phyloP scores from a whole-genome alignment of 352 stramenopile species.

The Phytophthora uliginosa region DNA sequence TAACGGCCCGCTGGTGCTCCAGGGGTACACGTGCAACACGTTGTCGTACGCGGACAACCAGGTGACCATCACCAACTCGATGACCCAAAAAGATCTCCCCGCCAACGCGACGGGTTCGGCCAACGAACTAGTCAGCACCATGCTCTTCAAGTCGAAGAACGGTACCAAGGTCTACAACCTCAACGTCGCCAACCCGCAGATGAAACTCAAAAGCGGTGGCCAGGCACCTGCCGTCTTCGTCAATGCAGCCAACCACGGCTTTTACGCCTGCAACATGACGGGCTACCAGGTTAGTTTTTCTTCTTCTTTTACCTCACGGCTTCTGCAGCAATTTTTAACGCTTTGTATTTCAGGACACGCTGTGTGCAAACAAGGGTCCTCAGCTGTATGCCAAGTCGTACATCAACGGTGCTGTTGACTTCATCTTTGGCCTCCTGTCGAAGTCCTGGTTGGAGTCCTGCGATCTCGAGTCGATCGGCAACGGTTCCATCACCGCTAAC shows the following conservation, averaged over 20 bases:
- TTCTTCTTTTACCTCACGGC: too few species aligned
- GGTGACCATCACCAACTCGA: slow-evolving; percentile 19
- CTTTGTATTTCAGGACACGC: slow-evolving; percentile 10
- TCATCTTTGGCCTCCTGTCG: slow-evolving; percentile 17
- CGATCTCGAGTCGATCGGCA: slow-evolving; percentile 20
- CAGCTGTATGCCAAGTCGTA: slow-evolving; percentile 15
- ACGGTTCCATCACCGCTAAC: slow-evolving; percentile 14
- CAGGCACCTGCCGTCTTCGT: slow-evolving; percentile 16
- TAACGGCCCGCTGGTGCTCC: slow-evolving; percentile 9
- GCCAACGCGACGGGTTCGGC: neutral
- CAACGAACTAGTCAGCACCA: slow-evolving; percentile 17
- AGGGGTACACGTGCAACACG: slow-evolving; percentile 33
- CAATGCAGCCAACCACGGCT: slow-evolving; percentile 10
- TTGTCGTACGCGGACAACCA: slow-evolving; percentile 20
- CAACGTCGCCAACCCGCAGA: slow-evolving; percentile 22
- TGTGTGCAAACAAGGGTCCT: slow-evolving; percentile 19
- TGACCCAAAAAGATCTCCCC: slow-evolving; percentile 16
- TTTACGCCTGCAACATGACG: slow-evolving; percentile 24
- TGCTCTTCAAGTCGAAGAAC: slow-evolving; percentile 11
- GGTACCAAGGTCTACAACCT: slow-evolving; percentile 28
- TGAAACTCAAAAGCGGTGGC: slow-evolving; percentile 5
- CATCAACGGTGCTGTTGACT: slow-evolving; percentile 21
- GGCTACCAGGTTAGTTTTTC: neutral
- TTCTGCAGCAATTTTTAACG: too few species aligned
- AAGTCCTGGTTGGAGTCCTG: slow-evolving; percentile 28